A percentile compares a stretch with the other conserved stretches of the same genome.
Evolutionary conservation across 2,329 filamentous ascomycete genomes (phyloP).

Genomic region (Pyrenophora tritici-repentis): DNA sequence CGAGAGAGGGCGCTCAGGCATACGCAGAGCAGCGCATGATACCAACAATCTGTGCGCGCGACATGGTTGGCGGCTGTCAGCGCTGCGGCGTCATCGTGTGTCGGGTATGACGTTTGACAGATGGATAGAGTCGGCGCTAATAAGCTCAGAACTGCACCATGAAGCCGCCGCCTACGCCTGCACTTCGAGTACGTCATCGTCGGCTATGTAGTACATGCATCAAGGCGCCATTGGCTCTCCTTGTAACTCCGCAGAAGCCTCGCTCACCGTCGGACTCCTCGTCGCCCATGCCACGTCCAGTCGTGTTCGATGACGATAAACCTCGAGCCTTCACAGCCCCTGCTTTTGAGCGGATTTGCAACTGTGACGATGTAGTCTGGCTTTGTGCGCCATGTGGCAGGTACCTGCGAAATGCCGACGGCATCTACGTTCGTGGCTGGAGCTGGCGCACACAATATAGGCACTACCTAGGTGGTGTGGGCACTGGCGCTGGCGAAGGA

Average conservation of each 20-base stretch:
- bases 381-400: slow-evolving; percentile 84
- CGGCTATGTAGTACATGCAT: slow-evolving; percentile 78
- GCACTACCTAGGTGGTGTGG: slow-evolving; percentile 75
- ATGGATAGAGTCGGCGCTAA: slow-evolving; percentile 15
- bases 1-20: slow-evolving; percentile 54
- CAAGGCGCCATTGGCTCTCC: slow-evolving; percentile 67
- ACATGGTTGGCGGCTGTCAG: slow-evolving; percentile 83
- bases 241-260: slow-evolving; percentile 43
- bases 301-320: slow-evolving; percentile 19
- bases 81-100: slow-evolving; percentile 79
- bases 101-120: slow-evolving; percentile 63
- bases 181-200: slow-evolving; percentile 76
- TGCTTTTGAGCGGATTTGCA: slow-evolving; percentile 63
- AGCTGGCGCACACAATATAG: slow-evolving; percentile 87
- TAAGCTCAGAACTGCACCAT: slow-evolving; percentile 80
- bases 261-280: slow-evolving; percentile 27
- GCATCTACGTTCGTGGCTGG: slow-evolving; percentile 72
- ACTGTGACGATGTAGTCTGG: slow-evolving; percentile 70
- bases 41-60: slow-evolving; percentile 72
- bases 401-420: slow-evolving; percentile 65
- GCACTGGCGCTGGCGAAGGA: slow-evolving; percentile 86
- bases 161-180: slow-evolving; percentile 72
- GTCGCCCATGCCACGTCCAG: slow-evolving; percentile 28
- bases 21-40: slow-evolving; percentile 19
- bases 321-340: slow-evolving; percentile 49